A percentile compares a stretch with the other conserved stretches of the same genome.
Evolutionary conservation across 176 grass and related monocot species (phyloP).

Genomic region (Dendrocalamus sinicus): DNA sequence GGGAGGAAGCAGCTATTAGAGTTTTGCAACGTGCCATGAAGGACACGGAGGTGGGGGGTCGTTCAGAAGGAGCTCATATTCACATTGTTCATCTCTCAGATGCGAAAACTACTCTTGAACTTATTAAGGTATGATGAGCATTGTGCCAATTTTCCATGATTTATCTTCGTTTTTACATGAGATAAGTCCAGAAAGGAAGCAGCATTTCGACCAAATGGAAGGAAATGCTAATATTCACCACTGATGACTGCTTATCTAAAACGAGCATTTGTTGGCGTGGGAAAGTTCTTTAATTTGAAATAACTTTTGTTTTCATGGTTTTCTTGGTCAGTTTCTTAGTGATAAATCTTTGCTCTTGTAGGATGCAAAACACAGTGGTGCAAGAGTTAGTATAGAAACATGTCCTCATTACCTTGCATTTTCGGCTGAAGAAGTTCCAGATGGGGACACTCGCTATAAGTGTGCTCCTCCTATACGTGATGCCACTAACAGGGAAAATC

Average conservation of each 20-base stretch:
- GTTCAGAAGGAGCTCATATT: constrained; percentile 88
- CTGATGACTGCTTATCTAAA: background rate
- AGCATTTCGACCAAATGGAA: background rate
- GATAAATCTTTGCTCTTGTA: constrained; percentile 29
- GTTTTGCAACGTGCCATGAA: constrained; percentile 78
- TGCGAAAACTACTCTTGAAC: constrained; percentile 73
- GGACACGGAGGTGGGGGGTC: constrained; percentile 59
- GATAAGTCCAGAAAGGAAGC: background rate
- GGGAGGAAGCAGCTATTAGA: constrained; percentile 94
- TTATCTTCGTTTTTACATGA: background rate
- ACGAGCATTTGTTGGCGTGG: background rate
- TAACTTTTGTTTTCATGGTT: background rate
- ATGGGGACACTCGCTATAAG: constrained; percentile 94
- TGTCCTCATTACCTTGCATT: constrained; percentile 98
- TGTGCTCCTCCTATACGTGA: constrained; percentile 91
- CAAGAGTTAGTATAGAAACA: constrained; percentile 85
- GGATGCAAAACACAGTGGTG: constrained; percentile 74
- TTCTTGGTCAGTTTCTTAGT: background rate
- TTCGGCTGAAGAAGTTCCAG: constrained; percentile 83
- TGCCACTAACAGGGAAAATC: constrained; percentile 70
- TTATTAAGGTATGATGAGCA: constrained; percentile 68
- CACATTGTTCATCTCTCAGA: constrained; percentile 98
- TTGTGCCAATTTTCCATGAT: background rate
- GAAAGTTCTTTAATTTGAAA: background rate
- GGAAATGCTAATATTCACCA: background rate